Conservation (phyloP, 139 green algal species). For the Ulvella scutata region DNA sequence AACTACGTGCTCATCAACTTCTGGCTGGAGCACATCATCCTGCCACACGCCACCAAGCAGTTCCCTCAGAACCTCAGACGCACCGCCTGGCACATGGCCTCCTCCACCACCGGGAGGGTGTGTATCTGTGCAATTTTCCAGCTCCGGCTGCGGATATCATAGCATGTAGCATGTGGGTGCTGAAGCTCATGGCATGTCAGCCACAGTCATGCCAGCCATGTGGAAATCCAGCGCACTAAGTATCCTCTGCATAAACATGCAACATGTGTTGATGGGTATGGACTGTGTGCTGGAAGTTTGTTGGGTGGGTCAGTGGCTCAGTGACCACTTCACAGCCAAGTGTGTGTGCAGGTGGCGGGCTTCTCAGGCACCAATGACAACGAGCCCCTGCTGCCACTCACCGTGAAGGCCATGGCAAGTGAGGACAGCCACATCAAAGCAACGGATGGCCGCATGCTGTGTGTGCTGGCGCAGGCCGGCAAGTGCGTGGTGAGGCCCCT, state of each 20-base stretch:
- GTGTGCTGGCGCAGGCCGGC: conserved; percentile 16
- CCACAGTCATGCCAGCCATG: not conserved
- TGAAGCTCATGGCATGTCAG: not conserved
- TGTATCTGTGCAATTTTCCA: not conserved
- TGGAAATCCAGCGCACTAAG: no score
- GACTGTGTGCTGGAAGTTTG: not conserved
- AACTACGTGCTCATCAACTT: conserved; percentile 33
- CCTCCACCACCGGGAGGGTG: conserved; percentile 4
- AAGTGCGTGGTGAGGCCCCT: not conserved
- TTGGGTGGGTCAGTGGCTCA: not conserved
- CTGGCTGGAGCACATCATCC: conserved; percentile 26
- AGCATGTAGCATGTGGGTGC: not conserved
- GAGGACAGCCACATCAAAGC: conserved; percentile 8
- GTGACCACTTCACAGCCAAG: not conserved
- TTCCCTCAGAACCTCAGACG: conserved; percentile 19
- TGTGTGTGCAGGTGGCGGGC: conserved; percentile 10
- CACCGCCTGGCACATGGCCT: conserved; percentile 35
- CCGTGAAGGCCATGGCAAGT: conserved; percentile 10
- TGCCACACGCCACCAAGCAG: conserved; percentile 21
- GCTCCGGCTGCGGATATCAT: not conserved
- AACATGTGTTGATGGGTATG: not conserved
- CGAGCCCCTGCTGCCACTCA: conserved; percentile 36
- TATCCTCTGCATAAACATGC: not conserved
- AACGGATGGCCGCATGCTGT: conserved; percentile 49
- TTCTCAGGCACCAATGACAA: conserved; percentile 46